Base-by-base conservation (phyloP, 225 moss, liverwort and hornwort species). In the Marchantia polymorpha region DNA sequence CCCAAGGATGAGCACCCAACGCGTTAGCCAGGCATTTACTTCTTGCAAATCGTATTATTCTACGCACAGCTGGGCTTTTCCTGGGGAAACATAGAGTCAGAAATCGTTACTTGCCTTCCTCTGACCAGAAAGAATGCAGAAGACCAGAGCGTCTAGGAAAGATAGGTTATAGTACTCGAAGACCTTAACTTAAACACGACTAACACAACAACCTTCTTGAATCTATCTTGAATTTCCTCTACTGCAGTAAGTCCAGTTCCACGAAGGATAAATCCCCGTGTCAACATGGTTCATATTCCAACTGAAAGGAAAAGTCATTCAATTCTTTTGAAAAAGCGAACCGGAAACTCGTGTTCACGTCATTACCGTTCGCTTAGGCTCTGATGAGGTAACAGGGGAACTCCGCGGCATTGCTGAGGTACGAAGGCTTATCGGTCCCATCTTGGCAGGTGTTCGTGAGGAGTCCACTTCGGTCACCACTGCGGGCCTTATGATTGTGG, bases 321-420 rank as follows among this genome's bases (percentile, higher is more conserved):
- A 12, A 56, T 56, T 8, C 19, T 56, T 56, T 39, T 39, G 39
- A 39, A 39, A 39, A 39, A 39, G 39, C 39, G 39, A 39, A 5
- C 39, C 39, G 39, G 56, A 67, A 67, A 67, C 6, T 67, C 64
- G 27, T 46, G 29, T 53, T 26, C 39, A 30, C 22, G 39, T 12
- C 80, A 93, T 81, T 86, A 93, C 95, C 88, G 90, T 89, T 85
- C 93, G 91, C 89, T 95, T 99, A 78, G 99, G 93, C 82, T 99
- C 99, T 74, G 93, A 77, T 79, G 95, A 92, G 73, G 91, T 84
- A 30, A 93, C 89, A 15, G 92, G 93, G 76, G 99, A 99, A 85
- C 91, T 90, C 72, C 95, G 93, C 82, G 93, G 97, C 87, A 92
- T 89, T 82, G 90, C 94, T 86, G 96, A 88, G 63, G 94, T 89